Evolutionary conservation across 73 alveolate genomes (phyloP).

Genomic region (Paramecium sonneborni): DNA sequence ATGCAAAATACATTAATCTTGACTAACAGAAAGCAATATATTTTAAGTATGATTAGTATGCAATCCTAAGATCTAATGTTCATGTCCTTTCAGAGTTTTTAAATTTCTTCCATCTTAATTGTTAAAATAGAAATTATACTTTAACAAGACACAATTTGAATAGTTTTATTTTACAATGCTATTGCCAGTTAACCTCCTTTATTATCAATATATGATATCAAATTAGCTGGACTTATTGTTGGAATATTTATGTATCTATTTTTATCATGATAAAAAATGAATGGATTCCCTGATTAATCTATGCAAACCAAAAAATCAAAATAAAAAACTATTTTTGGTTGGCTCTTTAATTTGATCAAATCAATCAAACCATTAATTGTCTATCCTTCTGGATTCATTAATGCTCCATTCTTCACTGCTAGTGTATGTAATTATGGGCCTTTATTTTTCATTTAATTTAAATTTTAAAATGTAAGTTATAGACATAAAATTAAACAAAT

Average conservation of each 20-base stretch:
- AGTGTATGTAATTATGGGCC: conserved; percentile 7
- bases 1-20: not conserved
- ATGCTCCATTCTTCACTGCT: not conserved
- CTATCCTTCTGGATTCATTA: not conserved
- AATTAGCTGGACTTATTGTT: not conserved
- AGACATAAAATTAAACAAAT: not conserved
- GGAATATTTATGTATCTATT: conserved; percentile 42
- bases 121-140: not conserved
- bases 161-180: conserved; percentile 23
- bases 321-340: conserved; percentile 34
- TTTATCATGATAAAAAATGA: conserved; percentile 46
- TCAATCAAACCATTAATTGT: not conserved
- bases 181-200: conserved; percentile 48
- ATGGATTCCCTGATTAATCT: conserved; percentile 55
- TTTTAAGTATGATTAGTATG: conserved; percentile 26
- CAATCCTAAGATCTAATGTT: not conserved
- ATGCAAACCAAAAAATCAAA: conserved; percentile 41
- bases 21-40: not conserved
- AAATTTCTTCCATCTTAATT: conserved; percentile 46
- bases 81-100: conserved; percentile 22
- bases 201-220: conserved; percentile 10
- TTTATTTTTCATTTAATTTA: conserved; percentile 6
- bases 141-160: conserved; percentile 44
- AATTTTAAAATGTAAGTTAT: conserved; percentile 11
- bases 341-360: not conserved